A percentile compares a stretch with the other conserved stretches of the same genome.
Conservation (phyloP, 192 early-diverging fungal genomes). For the Linnemannia schmuckeri region DNA sequence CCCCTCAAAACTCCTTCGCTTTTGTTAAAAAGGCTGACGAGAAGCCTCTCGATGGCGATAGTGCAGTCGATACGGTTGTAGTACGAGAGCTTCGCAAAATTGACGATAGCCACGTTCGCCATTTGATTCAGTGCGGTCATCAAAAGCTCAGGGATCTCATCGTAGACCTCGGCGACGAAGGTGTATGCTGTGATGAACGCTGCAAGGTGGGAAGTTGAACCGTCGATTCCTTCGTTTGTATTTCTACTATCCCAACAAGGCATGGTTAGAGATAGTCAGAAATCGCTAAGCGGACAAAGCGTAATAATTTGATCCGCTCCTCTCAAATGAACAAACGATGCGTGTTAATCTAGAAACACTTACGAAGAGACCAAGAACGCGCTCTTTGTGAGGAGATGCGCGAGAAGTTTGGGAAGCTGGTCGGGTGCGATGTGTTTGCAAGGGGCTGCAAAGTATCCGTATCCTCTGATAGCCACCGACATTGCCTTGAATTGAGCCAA, state of each 20-base stretch:
- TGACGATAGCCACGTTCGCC: conserved; percentile 57
- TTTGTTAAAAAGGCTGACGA: conserved; percentile 66
- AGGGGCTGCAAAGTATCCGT: conserved; percentile 76
- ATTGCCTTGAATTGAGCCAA: conserved; percentile 59
- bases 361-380: conserved; percentile 69
- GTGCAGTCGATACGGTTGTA: conserved; percentile 62
- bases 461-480: conserved; percentile 76
- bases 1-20: conserved; percentile 56
- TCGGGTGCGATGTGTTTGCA: conserved; percentile 64
- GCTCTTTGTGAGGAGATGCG: conserved; percentile 63
- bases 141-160: conserved; percentile 61
- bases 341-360: neutral
- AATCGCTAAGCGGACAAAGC: too few relatives aligned
- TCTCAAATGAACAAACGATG: neutral
- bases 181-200: conserved; percentile 75
- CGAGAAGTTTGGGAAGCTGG: conserved; percentile 59
- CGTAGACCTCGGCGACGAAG: conserved; percentile 63
- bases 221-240: conserved; percentile 58
- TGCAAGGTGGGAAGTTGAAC: conserved; percentile 60
- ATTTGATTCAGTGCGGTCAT: conserved; percentile 61
- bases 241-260: conserved; percentile 36
- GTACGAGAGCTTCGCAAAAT: conserved; percentile 62
- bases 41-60: conserved; percentile 64
- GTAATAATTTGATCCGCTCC: neutral
- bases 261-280: neutral